Conservation (phyloP, 495 filamentous ascomycete genomes). For the Chaetomium cochliodes region DNA sequence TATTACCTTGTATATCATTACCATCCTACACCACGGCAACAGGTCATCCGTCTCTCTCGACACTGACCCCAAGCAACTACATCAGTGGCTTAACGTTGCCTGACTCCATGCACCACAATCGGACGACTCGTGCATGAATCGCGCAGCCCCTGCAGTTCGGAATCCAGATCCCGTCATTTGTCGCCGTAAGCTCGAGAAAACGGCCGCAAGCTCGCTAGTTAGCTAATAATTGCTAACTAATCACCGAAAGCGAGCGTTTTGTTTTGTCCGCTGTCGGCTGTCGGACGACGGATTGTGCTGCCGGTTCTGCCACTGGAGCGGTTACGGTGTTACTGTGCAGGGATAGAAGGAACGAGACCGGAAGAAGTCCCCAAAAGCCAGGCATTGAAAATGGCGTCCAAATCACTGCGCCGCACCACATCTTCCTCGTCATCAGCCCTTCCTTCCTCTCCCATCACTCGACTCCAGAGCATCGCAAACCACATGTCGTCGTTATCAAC, state of each 20-base stretch:
- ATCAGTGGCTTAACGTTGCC: slow-evolving; percentile 5
- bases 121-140: slow-evolving; percentile 24
- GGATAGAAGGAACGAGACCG: slow-evolving; percentile 22
- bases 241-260: neutral
- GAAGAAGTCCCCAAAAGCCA: slow-evolving; percentile 10
- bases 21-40: neutral
- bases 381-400: slow-evolving; percentile 34
- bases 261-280: slow-evolving; percentile 22
- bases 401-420: slow-evolving; percentile 25
- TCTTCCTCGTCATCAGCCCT: slow-evolving; percentile 26
- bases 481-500: slow-evolving; percentile 44
- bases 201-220: slow-evolving; percentile 9
- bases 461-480: slow-evolving; percentile 48
- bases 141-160: slow-evolving; percentile 19
- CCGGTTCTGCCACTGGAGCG: slow-evolving; percentile 20
- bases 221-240: neutral
- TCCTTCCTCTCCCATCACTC: slow-evolving; percentile 33
- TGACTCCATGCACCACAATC: slow-evolving; percentile 21
- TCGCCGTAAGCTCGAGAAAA: slow-evolving; percentile 10
- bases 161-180: slow-evolving; percentile 10
- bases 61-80: neutral
- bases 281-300: slow-evolving; percentile 22
- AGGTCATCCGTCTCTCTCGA: neutral
- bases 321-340: slow-evolving; percentile 22
- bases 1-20: neutral